A percentile compares a stretch with the other conserved stretches of the same genome.
Evolutionary conservation across 495 filamentous ascomycete genomes (phyloP).

Genomic region (Penicillium cataractarum): DNA sequence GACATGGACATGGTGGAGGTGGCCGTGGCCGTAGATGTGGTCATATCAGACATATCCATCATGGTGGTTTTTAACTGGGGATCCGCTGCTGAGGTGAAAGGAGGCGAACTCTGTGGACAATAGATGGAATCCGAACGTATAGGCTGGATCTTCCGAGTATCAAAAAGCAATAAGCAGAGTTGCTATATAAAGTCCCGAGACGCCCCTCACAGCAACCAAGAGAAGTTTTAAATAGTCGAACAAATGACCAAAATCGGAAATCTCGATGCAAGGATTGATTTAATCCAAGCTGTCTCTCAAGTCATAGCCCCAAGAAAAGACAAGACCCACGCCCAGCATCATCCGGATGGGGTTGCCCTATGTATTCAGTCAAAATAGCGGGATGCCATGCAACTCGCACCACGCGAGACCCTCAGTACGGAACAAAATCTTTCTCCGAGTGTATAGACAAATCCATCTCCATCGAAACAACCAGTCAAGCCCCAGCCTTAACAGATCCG

Average conservation of each 20-base stretch:
- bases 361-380: background rate
- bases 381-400: background rate
- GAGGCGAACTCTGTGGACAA: background rate
- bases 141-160: background rate
- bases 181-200: background rate
- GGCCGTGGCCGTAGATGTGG: slow-evolving; percentile 13
- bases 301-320: too few species aligned
- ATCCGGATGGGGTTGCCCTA: background rate
- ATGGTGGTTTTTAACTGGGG: background rate
- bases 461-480: background rate
- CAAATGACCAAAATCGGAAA: background rate
- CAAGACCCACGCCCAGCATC: background rate
- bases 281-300: background rate
- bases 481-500: background rate
- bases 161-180: background rate
- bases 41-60: slow-evolving; percentile 29
- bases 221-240: background rate
- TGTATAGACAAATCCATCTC: background rate
- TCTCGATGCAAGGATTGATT: background rate
- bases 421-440: background rate
- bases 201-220: background rate
- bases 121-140: background rate
- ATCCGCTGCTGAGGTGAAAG: background rate
- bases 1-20: slow-evolving; percentile 19
- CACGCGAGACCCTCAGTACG: background rate